A percentile compares a stretch with the other conserved stretches of the same genome.
These are phyloP conservation scores for Globisporangium cystogenes DNA, from an alignment of 352 stramenopile genomes.

Conservation along the genomic window DNA sequence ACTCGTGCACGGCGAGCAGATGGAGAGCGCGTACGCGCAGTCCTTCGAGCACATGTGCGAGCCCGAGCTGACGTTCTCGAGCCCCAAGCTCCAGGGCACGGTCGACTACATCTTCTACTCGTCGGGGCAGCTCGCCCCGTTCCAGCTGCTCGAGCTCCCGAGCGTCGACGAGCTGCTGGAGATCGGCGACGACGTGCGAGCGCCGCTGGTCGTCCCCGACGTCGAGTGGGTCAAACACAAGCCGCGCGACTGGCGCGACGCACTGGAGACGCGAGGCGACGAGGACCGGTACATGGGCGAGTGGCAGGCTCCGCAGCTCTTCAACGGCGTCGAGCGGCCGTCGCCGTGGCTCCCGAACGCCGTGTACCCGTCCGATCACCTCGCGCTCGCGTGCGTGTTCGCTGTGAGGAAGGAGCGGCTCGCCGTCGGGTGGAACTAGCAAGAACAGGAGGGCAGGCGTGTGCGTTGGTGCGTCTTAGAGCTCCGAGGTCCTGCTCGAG, in stretches of 20 bases:
- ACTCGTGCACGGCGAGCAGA: slow-evolving; percentile 54
- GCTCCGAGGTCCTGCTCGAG: slow-evolving; percentile 15
- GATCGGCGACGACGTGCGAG: slow-evolving; percentile 32
- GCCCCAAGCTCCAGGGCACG: slow-evolving; percentile 45
- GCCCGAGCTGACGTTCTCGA: slow-evolving; percentile 65
- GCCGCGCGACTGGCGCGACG: slow-evolving; percentile 24
- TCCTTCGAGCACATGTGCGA: slow-evolving; percentile 55
- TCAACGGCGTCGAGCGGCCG: slow-evolving; percentile 23
- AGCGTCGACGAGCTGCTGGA: slow-evolving; percentile 32
- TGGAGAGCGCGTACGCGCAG: slow-evolving; percentile 66
- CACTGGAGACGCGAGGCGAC: slow-evolving; percentile 16
- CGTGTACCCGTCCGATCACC: slow-evolving; percentile 69
- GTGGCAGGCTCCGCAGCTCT: slow-evolving; percentile 37
- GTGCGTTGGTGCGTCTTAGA: slow-evolving; percentile 16
- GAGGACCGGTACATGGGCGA: slow-evolving; percentile 41
- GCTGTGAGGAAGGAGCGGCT: slow-evolving; percentile 38
- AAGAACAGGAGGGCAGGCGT: background rate
- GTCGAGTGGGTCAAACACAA: slow-evolving; percentile 38
- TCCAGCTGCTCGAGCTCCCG: slow-evolving; percentile 52
- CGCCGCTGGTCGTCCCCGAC: slow-evolving; percentile 16
- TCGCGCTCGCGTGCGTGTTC: slow-evolving; percentile 68
- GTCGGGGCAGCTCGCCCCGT: slow-evolving; percentile 34
- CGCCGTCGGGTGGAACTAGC: slow-evolving; percentile 46
- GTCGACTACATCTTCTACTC: slow-evolving; percentile 88
- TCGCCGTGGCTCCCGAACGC: slow-evolving; percentile 62